Base-by-base conservation (phyloP, 176 grass and related monocot species). In the Poa annua region DNA sequence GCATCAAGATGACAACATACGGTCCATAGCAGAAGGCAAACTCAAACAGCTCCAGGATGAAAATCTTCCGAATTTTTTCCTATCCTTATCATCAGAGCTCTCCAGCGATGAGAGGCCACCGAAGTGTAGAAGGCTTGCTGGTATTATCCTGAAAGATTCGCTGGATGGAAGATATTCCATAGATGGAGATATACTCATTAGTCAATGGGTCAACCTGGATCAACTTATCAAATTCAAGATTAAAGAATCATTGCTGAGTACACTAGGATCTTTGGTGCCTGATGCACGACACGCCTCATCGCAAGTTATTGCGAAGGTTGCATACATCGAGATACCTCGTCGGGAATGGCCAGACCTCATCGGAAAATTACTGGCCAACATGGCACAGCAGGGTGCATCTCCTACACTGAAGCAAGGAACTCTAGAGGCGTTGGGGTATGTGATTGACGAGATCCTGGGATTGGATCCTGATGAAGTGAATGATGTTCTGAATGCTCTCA, bases 271-370 rank as follows among this genome's bases (percentile, higher is more conserved):
- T 64, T 88, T 24, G 0, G 91, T 90, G 3, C 62, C 78, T 88
- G 87, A 90, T 55, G 94, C 89, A 62, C 77, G 94, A 6, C 89
- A 88, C 20, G 88, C 91, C 72, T 97, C 94, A 56, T 94, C 91
- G 15, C 91, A 97, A 86, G 85, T 94, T 53, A 90, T 94, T 88
- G 91, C 89, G 5, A 97, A 97, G 87, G 83, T 97, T 79, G 94
- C 94, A 66, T 92, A 87, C 3, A 90, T 97, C 68, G 94, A 97
- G 81, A 83, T 94, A 73, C 89, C 94, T 11, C 86, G 91, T 11
- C 61, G 78, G 51, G 94, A 94, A 90, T 94, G 94, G 94, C 89
- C 88, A 83, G 94, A 94, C 21, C 94, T 92, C 45, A 90, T 97
- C 82, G 87, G 38, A 7, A 79, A 85, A 79, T 88, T 97, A 59